These are phyloP conservation scores for Ophiostoma sp. DNA, from an alignment of 2,329 filamentous ascomycete genomes.

Conservation along the genomic window DNA sequence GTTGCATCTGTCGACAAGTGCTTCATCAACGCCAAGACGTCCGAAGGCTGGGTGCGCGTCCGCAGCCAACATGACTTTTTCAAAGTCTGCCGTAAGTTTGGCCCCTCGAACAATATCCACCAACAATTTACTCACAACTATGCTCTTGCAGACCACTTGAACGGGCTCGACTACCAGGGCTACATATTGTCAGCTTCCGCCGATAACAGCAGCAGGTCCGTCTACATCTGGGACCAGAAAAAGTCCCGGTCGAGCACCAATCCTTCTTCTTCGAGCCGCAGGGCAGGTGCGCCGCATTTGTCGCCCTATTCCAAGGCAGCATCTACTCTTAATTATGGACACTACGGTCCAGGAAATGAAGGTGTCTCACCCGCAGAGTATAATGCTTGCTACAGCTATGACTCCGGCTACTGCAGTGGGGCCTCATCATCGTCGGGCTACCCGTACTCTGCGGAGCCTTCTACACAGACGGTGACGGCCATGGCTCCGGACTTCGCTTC, in stretches of 20 bases:
- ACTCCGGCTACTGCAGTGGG: constrained; percentile 5
- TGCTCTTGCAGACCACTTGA: constrained; percentile 7
- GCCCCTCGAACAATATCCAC: background rate
- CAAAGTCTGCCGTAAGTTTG: constrained; percentile 15
- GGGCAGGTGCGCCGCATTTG: background rate
- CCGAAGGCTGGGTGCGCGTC: constrained; percentile 27
- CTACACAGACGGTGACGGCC: background rate
- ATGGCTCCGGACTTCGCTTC: background rate
- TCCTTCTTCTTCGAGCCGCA: background rate
- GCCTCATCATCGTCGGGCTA: constrained; percentile 1
- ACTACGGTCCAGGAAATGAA: background rate
- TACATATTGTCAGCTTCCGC: constrained; percentile 17
- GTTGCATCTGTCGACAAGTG: constrained; percentile 20
- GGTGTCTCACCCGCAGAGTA: background rate
- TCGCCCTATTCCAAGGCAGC: background rate
- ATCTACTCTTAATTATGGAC: background rate
- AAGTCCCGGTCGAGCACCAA: background rate
- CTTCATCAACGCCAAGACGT: constrained; percentile 22
- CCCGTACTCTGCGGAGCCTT: background rate
- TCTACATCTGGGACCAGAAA: constrained; percentile 23
- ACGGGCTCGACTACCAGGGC: constrained; percentile 17
- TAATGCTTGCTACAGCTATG: background rate
- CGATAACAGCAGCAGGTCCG: constrained; percentile 17
- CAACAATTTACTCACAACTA: background rate
- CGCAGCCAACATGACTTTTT: constrained; percentile 7